Base-by-base conservation (phyloP, 495 filamentous ascomycete species). In the Penicillium macrosclerotiorum region DNA sequence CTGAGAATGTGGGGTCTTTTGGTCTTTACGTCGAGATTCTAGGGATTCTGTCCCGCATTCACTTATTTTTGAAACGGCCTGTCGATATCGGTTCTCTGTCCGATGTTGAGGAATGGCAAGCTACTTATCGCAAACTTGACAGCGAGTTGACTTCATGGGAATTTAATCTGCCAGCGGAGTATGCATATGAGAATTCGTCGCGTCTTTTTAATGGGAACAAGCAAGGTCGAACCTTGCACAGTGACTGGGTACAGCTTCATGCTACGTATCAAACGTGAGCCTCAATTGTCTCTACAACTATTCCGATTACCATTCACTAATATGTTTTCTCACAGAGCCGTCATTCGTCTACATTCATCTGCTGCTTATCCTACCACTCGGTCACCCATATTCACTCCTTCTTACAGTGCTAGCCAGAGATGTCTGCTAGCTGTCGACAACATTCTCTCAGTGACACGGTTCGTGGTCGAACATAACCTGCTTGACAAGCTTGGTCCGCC, bases 211-310 rank as follows among this genome's bases (percentile, higher is more conserved):
- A 79, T 37, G 77, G 77, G 0, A 68, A 74, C 2, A 79, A 79
- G n/a, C 75, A 69, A 24, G 75, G 67, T 49, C 87, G 86, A 52
- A 72, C 76, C 8, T 65, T 87, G 25, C 90, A 88, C 56, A 86
- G 83, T 56, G 84, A 86, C 35, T 92, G 88, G 87, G 83, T 94
- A 29, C 90, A 94, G 79, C 75, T 94, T n/a, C 90, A 94, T 58
- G 82, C 85, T 11, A 85, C 85, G n/a, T 81, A 81, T 60, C 78
- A 83, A 60, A 82, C 77, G 78, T 82, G 64, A 74, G 81, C 72
- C 4, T 12, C 2, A 17, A 1, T 9, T n/a, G 11, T 18, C 22
- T 27, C 11, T 51, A 8, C 17, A 11, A 3, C 9, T 12, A 5
- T 38, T 5, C 14, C 1, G 4, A 42, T 22, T 47, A n/a, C 6